Base-by-base conservation (phyloP, 805 yeast species). In the Komagataella pastoris region DNA sequence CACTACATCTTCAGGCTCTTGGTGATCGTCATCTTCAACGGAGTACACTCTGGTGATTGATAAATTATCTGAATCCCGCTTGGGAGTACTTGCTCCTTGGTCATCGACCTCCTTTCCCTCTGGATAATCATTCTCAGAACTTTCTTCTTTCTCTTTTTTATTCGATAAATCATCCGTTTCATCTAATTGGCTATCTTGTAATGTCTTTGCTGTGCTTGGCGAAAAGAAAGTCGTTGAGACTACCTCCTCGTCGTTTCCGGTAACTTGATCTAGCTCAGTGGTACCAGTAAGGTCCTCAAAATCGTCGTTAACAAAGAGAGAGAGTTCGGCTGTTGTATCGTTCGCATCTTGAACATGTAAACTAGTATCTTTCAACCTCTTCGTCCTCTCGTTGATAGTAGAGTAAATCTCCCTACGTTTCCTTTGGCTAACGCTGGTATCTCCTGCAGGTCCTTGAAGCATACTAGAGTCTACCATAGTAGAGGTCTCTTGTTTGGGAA, bases 401-500 rank as follows among this genome's bases (percentile, higher is more conserved):
- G 40, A 30, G 14, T 30, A 14, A 24, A 50, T 36, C 19, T 50
- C 48, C 23, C 54, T 46, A 17, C 18, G 46, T 50, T 49, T 44
- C 47, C 18, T 50, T 53, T 46, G 44, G 8, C 14, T 17, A 18
- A 49, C 47, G n/a, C 46, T 51, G 48, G 36, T 40, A 19, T 17
- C 17, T 7, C 48, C 47, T 44, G 7, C 21, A 23, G 21, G 36
- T 17, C 40, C 45, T 30, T 2, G 51, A 49, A 2, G 47, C 24
- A 19, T 44, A 17, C 48, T 36, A 17, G 44, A 49, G 51, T 52
- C 62, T 23, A 55, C 51, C 1, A 70, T 70, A 17, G 61, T 58
- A 19, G 55, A 53, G 7, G 55, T 57, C 24, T 56, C 65, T 50
- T 60, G 64, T 0, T 54, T 50, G 18, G 76, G 72, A 59, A 76